These are phyloP conservation scores for Thielaviopsis ethacetica DNA, from an alignment of 2,329 filamentous ascomycete genomes.

Conservation along the genomic window DNA sequence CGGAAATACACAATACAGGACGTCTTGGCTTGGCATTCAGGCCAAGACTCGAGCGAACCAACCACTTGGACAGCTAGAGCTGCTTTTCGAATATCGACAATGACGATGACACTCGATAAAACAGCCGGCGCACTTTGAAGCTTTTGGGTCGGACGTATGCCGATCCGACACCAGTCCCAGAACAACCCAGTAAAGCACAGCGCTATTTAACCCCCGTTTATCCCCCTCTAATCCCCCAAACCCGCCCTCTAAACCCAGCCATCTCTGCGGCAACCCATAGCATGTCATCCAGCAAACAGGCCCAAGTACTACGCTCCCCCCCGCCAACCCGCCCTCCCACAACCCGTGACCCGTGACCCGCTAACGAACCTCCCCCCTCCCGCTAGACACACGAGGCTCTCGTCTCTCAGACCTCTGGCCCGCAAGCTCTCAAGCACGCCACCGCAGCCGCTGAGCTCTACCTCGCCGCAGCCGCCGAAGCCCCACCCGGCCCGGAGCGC, in stretches of 20 bases:
- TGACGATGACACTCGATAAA: too few species aligned
- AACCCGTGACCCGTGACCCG: background rate
- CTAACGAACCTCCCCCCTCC: background rate
- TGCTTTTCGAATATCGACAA: too few species aligned
- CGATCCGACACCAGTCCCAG: too few species aligned
- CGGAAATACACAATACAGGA: too few species aligned
- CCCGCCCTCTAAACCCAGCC: background rate
- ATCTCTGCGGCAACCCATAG: background rate
- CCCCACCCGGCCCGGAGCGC: conserved; percentile 45
- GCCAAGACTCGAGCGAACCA: too few species aligned
- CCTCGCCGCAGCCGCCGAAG: conserved; percentile 55
- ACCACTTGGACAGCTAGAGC: too few species aligned
- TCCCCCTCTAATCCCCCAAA: background rate
- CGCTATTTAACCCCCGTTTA: background rate
- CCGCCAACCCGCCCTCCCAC: background rate
- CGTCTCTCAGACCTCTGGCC: conserved; percentile 20
- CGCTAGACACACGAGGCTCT: conserved; percentile 24
- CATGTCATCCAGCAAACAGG: background rate
- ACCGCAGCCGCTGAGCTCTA: conserved; percentile 68
- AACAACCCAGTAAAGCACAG: too few species aligned
- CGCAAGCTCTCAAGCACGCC: conserved; percentile 54
- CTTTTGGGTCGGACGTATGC: too few species aligned
- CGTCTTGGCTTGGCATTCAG: too few species aligned
- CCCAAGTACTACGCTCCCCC: background rate
- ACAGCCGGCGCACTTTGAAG: too few species aligned